Percentiles rank a stretch among this genome's conserved stretches.
phyloP scores from a whole-genome alignment of 768 basidiomycete genomes.

The Pisolithus sp. region DNA sequence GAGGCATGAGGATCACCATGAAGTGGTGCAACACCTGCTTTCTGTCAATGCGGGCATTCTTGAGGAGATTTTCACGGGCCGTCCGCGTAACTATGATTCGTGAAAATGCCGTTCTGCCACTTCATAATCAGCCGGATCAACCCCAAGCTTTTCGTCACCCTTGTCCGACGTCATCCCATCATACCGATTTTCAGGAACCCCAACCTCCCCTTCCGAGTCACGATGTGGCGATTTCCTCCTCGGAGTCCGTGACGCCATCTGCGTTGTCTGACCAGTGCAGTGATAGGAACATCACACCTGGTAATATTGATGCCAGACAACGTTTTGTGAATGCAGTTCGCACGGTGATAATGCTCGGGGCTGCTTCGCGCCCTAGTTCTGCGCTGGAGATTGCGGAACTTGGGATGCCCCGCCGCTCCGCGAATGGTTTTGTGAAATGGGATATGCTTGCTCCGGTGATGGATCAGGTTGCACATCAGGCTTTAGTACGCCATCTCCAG shows the following conservation, averaged over 20 bases:
- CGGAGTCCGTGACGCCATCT: slow-evolving; percentile 19
- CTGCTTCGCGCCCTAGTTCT: not conserved
- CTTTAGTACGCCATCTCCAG: slow-evolving; percentile 49
- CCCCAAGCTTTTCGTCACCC: slow-evolving; percentile 12
- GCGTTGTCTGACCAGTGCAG: slow-evolving; percentile 21
- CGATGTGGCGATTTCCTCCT: slow-evolving; percentile 21
- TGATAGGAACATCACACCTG: slow-evolving; percentile 20
- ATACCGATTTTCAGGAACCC: slow-evolving; percentile 17
- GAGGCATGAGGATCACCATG: slow-evolving; percentile 16
- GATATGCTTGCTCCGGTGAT: slow-evolving; percentile 35
- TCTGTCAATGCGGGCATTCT: slow-evolving; percentile 11
- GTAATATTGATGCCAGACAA: slow-evolving; percentile 24
- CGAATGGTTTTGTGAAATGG: slow-evolving; percentile 34
- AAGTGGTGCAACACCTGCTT: slow-evolving; percentile 21
- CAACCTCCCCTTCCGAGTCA: slow-evolving; percentile 10
- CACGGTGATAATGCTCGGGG: slow-evolving; percentile 40
- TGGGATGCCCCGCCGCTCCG: slow-evolving; percentile 24
- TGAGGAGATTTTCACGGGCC: slow-evolving; percentile 20
- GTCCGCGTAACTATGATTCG: slow-evolving; percentile 17
- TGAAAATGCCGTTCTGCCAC: slow-evolving; percentile 18
- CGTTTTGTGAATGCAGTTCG: slow-evolving; percentile 42
- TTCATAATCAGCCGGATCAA: slow-evolving; percentile 12
- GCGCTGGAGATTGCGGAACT: too few relatives aligned
- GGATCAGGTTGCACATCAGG: slow-evolving; percentile 39
- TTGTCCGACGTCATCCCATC: slow-evolving; percentile 5